phyloP scores from a whole-genome alignment of 1,139 yeast species.

The Suhomyces taliae region DNA sequence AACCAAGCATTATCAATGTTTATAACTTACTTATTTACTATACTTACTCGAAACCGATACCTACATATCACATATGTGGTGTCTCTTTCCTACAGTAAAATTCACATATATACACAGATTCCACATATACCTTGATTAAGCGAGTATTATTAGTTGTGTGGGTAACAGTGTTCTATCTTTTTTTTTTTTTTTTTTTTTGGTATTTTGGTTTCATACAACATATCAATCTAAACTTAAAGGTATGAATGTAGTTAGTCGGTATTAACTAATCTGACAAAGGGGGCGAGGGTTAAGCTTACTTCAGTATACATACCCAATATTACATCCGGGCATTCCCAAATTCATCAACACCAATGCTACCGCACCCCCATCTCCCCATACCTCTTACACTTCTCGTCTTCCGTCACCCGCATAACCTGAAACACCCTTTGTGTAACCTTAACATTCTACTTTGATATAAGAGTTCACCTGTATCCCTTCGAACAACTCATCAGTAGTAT shows the following conservation, averaged over 20 bases:
- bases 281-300: no score
- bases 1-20: neutral
- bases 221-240: no score
- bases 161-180: neutral
- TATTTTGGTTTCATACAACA: neutral
- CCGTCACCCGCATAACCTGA: conserved; percentile 11
- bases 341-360: no score
- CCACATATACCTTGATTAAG: neutral
- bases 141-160: neutral
- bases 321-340: no score
- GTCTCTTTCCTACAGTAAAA: neutral
- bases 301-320: no score
- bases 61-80: neutral
- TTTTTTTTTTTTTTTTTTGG: no score
- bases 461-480: conserved; percentile 1
- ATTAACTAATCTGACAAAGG: no score
- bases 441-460: conserved; percentile 4
- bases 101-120: neutral
- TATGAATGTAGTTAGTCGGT: no score
- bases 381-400: conserved; percentile 2
- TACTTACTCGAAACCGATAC: no score
- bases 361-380: conserved; percentile 1
- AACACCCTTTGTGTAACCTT: conserved; percentile 12
- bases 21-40: no score
- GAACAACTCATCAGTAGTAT: neutral